Evolutionary conservation across 1,284 basidiomycete genomes (phyloP).

Genomic region (Ceratorhiza oryzae-sativae): DNA sequence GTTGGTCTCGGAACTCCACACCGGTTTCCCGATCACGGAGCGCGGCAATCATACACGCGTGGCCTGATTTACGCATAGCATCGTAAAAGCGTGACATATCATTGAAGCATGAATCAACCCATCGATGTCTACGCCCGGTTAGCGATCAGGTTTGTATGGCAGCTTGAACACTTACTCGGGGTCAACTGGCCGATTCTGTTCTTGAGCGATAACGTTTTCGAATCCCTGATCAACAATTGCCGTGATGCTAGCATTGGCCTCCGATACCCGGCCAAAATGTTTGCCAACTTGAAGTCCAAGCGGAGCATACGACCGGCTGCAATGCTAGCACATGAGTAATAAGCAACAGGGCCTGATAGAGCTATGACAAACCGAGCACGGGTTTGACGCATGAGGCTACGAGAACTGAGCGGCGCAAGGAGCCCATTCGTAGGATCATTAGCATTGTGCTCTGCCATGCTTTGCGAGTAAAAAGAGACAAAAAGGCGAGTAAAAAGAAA

Average conservation of each 20-base stretch:
- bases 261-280: not conserved
- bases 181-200: not conserved
- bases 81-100: not conserved
- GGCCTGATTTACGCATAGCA: not conserved
- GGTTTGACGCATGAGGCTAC: slow-evolving; percentile 1
- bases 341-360: too few relatives aligned
- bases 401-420: not conserved
- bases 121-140: not conserved
- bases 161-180: not conserved
- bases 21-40: not conserved
- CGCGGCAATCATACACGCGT: not conserved
- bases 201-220: not conserved
- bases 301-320: not conserved
- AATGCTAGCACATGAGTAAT: not conserved
- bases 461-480: not conserved
- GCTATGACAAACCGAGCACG: not conserved
- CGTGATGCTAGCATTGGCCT: not conserved
- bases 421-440: not conserved
- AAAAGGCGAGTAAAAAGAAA: not conserved
- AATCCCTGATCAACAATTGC: not conserved
- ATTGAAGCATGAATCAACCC: not conserved
- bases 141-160: not conserved
- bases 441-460: not conserved
- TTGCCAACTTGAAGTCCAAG: not conserved
- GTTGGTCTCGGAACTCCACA: not conserved